Percentiles rank a stretch among this genome's conserved stretches.
Evolutionary conservation across 1,284 basidiomycete species (phyloP).

Genomic region (Anthracocystis setariae): DNA sequence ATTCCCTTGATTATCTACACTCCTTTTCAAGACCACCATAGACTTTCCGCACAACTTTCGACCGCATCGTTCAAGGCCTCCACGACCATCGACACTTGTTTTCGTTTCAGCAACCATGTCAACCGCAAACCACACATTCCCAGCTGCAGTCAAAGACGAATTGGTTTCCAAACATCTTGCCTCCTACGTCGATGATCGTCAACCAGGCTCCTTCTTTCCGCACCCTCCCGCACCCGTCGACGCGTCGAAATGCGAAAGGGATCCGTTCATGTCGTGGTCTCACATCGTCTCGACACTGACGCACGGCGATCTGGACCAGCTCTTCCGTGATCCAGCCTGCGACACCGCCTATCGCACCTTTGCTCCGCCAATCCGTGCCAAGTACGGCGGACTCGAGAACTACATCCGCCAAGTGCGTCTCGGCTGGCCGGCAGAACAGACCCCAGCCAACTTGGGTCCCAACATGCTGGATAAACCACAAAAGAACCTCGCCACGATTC

Average conservation of each 20-base stretch:
- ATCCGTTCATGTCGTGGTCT: conserved; percentile 35
- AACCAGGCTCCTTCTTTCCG: conserved; percentile 27
- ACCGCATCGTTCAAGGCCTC: too few species aligned
- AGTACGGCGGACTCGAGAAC: conserved; percentile 5
- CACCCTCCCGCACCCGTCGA: conserved; percentile 7
- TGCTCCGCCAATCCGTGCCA: conserved; percentile 22
- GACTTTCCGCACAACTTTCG: too few species aligned
- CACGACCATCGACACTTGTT: too few species aligned
- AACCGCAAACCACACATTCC: too few species aligned
- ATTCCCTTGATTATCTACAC: too few species aligned
- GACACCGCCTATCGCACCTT: conserved; percentile 52
- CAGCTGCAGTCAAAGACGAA: conserved; percentile 4
- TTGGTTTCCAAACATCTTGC: conserved; percentile 22
- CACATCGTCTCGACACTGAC: conserved; percentile 29
- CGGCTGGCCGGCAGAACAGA: conserved; percentile 39
- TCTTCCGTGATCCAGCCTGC: conserved; percentile 46
- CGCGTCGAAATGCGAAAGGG: background rate
- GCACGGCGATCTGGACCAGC: conserved; percentile 53
- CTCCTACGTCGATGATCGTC: conserved; percentile 23
- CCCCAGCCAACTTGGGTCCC: conserved; percentile 3
- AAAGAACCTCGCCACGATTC: conserved; percentile 13
- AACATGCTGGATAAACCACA: conserved; percentile 39
- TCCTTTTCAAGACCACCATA: too few species aligned
- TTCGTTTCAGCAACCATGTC: too few species aligned
- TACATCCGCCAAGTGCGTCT: conserved; percentile 53